These are phyloP conservation scores for Agaricus subrufescens DNA, from an alignment of 768 basidiomycete genomes.

Conservation along the genomic window DNA sequence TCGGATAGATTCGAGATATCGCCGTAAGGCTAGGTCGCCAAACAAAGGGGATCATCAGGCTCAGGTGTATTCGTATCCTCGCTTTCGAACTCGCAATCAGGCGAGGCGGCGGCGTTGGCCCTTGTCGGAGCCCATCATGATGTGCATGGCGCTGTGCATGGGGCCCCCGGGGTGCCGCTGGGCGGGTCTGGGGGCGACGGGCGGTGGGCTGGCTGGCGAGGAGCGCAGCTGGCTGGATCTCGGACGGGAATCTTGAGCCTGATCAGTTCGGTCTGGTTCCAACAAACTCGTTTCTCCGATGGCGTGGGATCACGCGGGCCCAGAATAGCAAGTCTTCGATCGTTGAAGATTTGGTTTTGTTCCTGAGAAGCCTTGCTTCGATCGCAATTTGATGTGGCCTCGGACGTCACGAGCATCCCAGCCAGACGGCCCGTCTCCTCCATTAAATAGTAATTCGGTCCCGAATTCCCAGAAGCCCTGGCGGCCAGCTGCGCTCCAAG, in stretches of 20 bases:
- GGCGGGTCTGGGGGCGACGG: too few relatives aligned
- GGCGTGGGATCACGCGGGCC: conserved; percentile 4
- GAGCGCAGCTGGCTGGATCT: background rate
- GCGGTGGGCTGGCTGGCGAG: too few relatives aligned
- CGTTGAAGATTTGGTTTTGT: conserved; percentile 27
- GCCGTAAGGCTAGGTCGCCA: conserved; percentile 23
- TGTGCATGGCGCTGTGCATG: conserved; percentile 3
- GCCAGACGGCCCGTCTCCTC: too few relatives aligned
- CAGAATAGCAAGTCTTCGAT: conserved; percentile 25
- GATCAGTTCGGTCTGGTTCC: conserved; percentile 7
- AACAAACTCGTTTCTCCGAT: conserved; percentile 3
- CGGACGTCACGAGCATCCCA: conserved; percentile 26
- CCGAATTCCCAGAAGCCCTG: background rate
- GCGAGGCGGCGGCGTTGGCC: conserved; percentile 21
- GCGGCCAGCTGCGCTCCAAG: too few relatives aligned
- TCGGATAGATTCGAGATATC: conserved; percentile 44
- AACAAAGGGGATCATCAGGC: conserved; percentile 35
- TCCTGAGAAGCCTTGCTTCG: conserved; percentile 28
- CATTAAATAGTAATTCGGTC: conserved; percentile 21
- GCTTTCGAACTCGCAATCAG: conserved; percentile 15
- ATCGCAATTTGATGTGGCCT: conserved; percentile 22
- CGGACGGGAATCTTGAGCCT: background rate
- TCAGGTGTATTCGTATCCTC: conserved; percentile 23
- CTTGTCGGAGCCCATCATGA: conserved; percentile 24
- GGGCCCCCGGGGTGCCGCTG: too few relatives aligned